Evolutionary conservation across 352 stramenopile genomes (phyloP), one percentile per base, ranked within the genome.

Genomic region (Chrysophaeum taylorii): DNA sequence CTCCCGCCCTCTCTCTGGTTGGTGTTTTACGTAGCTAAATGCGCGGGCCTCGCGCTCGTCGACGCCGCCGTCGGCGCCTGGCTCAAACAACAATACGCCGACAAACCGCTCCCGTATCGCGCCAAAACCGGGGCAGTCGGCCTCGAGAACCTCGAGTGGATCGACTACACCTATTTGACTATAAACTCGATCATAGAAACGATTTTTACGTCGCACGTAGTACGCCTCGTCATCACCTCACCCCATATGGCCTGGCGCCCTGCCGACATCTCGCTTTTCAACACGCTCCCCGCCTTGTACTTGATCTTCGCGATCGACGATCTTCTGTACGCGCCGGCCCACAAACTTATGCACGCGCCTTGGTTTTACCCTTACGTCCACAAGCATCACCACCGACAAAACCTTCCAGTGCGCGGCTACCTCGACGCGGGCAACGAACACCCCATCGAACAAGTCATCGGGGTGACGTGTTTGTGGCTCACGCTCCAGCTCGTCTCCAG

Each of bases 381-480:
- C 74, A 89, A 89, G 73, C 82, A 87, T 73, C 83, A 89, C 78
- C 83, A 89, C 75, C 69, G 82, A 60, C 81, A 88, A 64, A 77
- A 84, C 66, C 83, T 81, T 72, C 82, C 82, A 1, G 74, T 70
- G 4, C 75, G 82, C 31, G 82, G 82, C 43, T 88, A 88, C 72
- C 71, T 85, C 29, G 82, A 88, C 76, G 82, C 82, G 14, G 82
- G 79, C 15, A 88, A 88, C 73, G 82, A 88, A 63, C 79, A 87
- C 71, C 82, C 81, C 1, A 78, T 87, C 63, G 82, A 88, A 72
- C 81, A 87, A 60, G 68, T 85, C 38, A 75, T 86, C 29, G 82
- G 57, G 63, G 68, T 66, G 2, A 35, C 33, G 33, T 66, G 57
- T 23, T 25, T 64, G 15, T 64, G 33, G 29, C 16, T 25, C 15